A percentile compares a stretch with the other conserved stretches of the same genome.
Evolutionary conservation across 352 stramenopile genomes (phyloP).

Genomic region (Globisporangium lucens): DNA sequence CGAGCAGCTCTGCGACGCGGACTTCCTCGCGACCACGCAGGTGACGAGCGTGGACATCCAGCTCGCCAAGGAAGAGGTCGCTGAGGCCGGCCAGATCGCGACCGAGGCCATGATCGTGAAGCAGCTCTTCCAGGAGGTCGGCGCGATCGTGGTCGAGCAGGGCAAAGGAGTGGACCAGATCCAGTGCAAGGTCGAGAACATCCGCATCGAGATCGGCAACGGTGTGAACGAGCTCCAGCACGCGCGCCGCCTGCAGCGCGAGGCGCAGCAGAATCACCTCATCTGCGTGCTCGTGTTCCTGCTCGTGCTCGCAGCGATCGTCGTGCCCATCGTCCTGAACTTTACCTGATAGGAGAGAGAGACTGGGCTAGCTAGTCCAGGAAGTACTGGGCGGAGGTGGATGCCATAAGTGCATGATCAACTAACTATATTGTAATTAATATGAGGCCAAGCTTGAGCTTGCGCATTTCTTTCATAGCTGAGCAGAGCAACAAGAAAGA

Average conservation of each 20-base stretch:
- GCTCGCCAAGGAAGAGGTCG: conserved; percentile 72
- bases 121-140: conserved; percentile 66
- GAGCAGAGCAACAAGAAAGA: no score
- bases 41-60: conserved; percentile 69
- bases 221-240: conserved; percentile 70
- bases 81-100: conserved; percentile 59
- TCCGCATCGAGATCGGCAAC: conserved; percentile 70
- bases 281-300: conserved; percentile 23
- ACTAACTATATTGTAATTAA: no score
- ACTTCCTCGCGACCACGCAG: conserved; percentile 55
- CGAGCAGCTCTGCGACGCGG: conserved; percentile 64
- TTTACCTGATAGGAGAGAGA: conserved; percentile 13
- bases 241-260: conserved; percentile 51
- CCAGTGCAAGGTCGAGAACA: conserved; percentile 63
- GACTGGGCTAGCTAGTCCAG: no score
- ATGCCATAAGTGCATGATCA: no score
- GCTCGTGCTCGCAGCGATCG: conserved; percentile 30
- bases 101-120: conserved; percentile 64
- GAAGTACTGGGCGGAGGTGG: no score
- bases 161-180: conserved; percentile 72
- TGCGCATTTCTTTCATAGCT: no score
- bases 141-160: conserved; percentile 57
- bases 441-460: no score
- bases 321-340: conserved; percentile 49
- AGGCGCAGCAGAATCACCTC: conserved; percentile 65